Conservation (phyloP, 2,329 filamentous ascomycete genomes). For the Clonostachys solani region DNA sequence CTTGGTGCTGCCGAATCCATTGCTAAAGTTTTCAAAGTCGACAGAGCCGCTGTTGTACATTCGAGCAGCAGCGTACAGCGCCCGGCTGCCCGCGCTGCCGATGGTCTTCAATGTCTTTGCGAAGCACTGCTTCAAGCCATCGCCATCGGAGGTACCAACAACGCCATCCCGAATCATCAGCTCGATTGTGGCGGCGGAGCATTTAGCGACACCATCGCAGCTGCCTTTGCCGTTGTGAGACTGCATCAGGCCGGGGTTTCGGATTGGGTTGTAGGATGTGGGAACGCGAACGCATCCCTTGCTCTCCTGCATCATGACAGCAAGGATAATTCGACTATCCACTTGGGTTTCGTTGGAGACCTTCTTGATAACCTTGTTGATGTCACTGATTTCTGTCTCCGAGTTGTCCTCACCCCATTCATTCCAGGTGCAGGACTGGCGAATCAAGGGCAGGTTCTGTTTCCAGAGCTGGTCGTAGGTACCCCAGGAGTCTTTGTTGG, state of each 20-base stretch:
- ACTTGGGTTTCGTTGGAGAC: slow-evolving; percentile 6
- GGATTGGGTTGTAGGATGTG: slow-evolving; percentile 9
- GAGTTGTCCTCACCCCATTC: slow-evolving; percentile 9
- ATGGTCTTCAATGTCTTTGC: not conserved
- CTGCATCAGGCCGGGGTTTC: slow-evolving; percentile 12
- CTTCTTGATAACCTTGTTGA: slow-evolving; percentile 6
- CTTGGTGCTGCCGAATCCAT: slow-evolving; percentile 8
- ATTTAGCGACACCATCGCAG: slow-evolving; percentile 7
- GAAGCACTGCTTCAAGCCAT: slow-evolving; percentile 7
- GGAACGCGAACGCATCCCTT: slow-evolving; percentile 9
- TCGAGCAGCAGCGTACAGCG: slow-evolving; percentile 10
- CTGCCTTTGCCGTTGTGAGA: slow-evolving; percentile 8
- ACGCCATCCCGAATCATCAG: slow-evolving; percentile 10
- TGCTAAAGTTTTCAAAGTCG: slow-evolving; percentile 11
- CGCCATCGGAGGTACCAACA: slow-evolving; percentile 8
- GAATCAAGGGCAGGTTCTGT: slow-evolving; percentile 4
- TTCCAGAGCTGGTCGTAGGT: slow-evolving; percentile 8
- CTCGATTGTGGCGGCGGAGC: slow-evolving; percentile 4
- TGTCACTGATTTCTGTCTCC: slow-evolving; percentile 6
- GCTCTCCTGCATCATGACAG: slow-evolving; percentile 25
- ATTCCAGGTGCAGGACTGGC: slow-evolving; percentile 9
- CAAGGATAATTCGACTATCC: slow-evolving; percentile 11
- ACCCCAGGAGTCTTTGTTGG: slow-evolving; percentile 6
- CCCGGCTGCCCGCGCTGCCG: slow-evolving; percentile 3
- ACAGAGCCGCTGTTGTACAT: slow-evolving; percentile 14